Base-by-base conservation (phyloP, 2,329 filamentous ascomycete genomes). In the Cladosporium phlei region DNA sequence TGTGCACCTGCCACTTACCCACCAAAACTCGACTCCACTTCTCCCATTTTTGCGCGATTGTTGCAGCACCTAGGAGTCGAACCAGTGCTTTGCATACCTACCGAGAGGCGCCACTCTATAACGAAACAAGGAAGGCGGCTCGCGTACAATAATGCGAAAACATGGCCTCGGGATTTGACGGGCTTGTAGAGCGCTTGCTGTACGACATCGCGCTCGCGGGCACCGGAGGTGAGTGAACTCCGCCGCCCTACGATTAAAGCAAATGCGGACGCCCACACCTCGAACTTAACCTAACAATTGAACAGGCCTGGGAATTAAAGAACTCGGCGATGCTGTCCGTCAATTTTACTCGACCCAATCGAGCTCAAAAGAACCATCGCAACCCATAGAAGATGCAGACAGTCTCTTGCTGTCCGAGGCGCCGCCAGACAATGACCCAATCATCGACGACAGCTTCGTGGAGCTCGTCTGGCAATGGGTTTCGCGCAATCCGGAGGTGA, bases 191-290 rank as follows among this genome's bases (percentile, higher is more conserved):
- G 58, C 76, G 72, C 63, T 59, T 83, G 47, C 66, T 82, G 38
- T 72, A 74, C 50, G 75, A 80, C 62, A 74, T 83, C 60, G 79
- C 79, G 19, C 69, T 82, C 37, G 73, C 72, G 54, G 78, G 79
- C 53, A 70, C 71, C 43, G 68, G 74, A 70, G 80, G 79, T 81
- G 68, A 57, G 76, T 69, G 8, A 11, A 40, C 16, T 14, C 9
- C 12, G 12, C 14, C 27, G 20, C 43, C 10, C 33, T 38, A 50
- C 21, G 46, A 21, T 50, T 38, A 48, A 21, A n/a, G 16, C 20
- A 7, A 34, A 17, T 19, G 5, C 24, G 5, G 20, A 34, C 12
- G 4, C 30, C 9, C 30, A 4, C 30, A 25, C 28, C 12, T 43
- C 5, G 14, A 45, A 7, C 8, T 19, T 27, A 42, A 39, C 30